Evolutionary conservation across 176 grass and related monocot species (phyloP).

Genomic region (Hordeum marinum): DNA sequence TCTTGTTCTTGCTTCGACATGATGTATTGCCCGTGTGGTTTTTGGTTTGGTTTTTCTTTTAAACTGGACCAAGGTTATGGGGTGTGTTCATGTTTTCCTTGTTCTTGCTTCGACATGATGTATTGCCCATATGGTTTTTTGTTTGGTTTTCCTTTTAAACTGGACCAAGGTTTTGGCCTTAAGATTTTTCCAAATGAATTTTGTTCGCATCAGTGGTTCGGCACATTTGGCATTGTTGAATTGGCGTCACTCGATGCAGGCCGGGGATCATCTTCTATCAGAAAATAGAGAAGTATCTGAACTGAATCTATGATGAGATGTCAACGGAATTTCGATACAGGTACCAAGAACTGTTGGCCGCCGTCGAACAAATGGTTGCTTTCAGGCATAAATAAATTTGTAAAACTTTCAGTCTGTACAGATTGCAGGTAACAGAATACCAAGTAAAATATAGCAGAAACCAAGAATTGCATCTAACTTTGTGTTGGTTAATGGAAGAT

Average conservation of each 20-base stretch:
- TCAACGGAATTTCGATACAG: neutral
- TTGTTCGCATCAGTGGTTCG: too few species aligned
- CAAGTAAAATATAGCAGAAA: conserved; percentile 1
- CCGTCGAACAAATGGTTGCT: neutral
- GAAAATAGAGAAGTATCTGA: neutral
- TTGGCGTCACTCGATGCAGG: neutral
- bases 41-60: too few species aligned
- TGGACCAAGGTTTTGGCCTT: too few species aligned
- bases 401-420: conserved; percentile 25
- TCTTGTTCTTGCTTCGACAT: too few species aligned
- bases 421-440: conserved; percentile 17
- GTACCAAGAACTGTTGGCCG: neutral
- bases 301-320: neutral
- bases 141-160: too few species aligned
- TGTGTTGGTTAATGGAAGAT: conserved; percentile 34
- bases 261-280: neutral
- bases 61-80: too few species aligned
- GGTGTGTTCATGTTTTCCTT: too few species aligned
- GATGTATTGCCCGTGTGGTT: too few species aligned
- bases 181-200: too few species aligned
- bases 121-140: too few species aligned
- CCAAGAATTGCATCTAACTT: conserved; percentile 18
- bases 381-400: neutral
- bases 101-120: too few species aligned
- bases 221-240: too few species aligned